A percentile compares a stretch with the other conserved stretches of the same genome.
phyloP scores from a whole-genome alignment of 805 yeast genomes.

The Zygoascus biomembranicola region DNA sequence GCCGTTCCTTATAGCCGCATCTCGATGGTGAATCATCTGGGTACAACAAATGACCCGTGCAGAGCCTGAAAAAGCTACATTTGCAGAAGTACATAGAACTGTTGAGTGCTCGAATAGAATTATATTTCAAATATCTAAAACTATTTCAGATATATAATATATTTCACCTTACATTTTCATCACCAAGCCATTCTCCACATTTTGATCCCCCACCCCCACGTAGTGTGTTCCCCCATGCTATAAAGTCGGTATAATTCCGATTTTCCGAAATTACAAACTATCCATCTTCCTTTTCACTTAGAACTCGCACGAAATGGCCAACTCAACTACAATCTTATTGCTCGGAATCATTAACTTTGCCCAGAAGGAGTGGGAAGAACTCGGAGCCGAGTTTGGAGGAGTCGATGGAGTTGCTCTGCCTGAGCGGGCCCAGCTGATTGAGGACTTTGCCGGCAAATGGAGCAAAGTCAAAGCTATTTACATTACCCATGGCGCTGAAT shows the following conservation, averaged over 20 bases:
- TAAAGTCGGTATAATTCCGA: neutral
- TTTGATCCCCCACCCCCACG: neutral
- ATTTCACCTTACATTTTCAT: too few relatives aligned
- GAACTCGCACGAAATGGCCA: conserved; percentile 5
- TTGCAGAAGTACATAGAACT: too few relatives aligned
- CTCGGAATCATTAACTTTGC: conserved; percentile 57
- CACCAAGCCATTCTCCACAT: too few relatives aligned
- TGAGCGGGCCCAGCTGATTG: conserved; percentile 34
- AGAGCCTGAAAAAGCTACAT: too few relatives aligned
- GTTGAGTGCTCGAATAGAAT: too few relatives aligned
- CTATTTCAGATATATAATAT: too few relatives aligned
- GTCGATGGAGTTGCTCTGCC: conserved; percentile 37
- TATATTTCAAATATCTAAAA: too few relatives aligned
- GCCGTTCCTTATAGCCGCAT: too few relatives aligned
- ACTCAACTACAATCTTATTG: conserved; percentile 54
- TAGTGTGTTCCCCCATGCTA: neutral
- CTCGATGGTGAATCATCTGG: too few relatives aligned
- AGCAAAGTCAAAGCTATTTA: conserved; percentile 33
- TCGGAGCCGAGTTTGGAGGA: conserved; percentile 40
- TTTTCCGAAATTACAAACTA: neutral
- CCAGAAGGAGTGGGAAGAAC: conserved; percentile 55
- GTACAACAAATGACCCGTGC: too few relatives aligned
- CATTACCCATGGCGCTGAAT: conserved; percentile 35
- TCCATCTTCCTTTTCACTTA: neutral
- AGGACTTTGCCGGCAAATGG: conserved; percentile 29